Evolutionary conservation across 2,329 filamentous ascomycete species (phyloP).

Genomic region (Verruconis gallopava): DNA sequence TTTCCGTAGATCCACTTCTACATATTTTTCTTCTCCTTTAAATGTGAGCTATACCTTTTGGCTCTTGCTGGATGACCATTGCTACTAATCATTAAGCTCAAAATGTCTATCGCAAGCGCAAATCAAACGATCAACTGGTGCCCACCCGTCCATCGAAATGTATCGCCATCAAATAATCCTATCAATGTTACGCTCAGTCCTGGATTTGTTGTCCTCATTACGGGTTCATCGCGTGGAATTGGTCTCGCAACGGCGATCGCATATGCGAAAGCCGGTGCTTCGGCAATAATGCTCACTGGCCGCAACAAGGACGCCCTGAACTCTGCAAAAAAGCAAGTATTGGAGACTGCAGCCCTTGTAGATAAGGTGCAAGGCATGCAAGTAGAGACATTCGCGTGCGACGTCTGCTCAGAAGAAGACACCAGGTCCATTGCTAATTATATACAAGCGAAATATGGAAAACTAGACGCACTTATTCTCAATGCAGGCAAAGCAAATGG

Average conservation of each 20-base stretch:
- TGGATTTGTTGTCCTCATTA: neutral
- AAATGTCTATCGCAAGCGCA: neutral
- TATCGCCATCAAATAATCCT: neutral
- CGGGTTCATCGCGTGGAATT: neutral
- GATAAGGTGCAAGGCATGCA: neutral
- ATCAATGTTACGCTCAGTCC: neutral
- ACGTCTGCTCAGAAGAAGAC: slow-evolving; percentile 3
- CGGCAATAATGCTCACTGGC: neutral
- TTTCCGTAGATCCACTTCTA: neutral
- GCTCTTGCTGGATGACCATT: no score
- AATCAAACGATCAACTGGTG: slow-evolving; percentile 3
- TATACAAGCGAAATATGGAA: slow-evolving; percentile 1
- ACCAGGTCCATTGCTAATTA: neutral
- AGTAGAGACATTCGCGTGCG: neutral
- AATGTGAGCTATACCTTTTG: neutral
- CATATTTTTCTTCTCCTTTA: neutral
- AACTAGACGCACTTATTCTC: slow-evolving; percentile 3
- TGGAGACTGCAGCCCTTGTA: neutral
- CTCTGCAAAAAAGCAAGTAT: neutral
- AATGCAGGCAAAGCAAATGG: slow-evolving; percentile 2
- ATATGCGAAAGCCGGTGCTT: slow-evolving; percentile 3
- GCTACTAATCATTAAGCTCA: no score
- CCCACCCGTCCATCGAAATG: slow-evolving; percentile 1
- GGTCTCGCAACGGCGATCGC: neutral
- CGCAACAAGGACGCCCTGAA: neutral